A percentile compares a stretch with the other conserved stretches of the same genome.
Conservation (phyloP, 768 basidiomycete genomes). For the Lactifluus hygrophoroides region DNA sequence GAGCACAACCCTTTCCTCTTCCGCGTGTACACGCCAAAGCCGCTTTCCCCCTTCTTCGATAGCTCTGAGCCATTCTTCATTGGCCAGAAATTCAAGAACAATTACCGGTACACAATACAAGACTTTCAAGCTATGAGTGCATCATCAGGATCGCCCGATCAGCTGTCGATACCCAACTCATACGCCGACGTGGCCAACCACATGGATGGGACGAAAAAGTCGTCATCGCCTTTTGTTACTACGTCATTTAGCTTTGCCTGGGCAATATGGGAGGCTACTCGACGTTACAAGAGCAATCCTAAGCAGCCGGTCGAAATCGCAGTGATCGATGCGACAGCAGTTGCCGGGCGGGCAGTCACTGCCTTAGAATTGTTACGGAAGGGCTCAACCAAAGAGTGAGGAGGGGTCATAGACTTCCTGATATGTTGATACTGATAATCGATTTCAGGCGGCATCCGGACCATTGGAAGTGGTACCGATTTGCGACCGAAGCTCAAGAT, state of each 20-base stretch:
- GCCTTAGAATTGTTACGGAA: conserved; percentile 55
- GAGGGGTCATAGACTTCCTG: conserved; percentile 23
- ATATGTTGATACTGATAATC: conserved; percentile 9
- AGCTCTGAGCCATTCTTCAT: conserved; percentile 56
- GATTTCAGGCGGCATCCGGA: conserved; percentile 44
- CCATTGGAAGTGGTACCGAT: conserved; percentile 72
- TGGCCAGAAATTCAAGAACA: conserved; percentile 50
- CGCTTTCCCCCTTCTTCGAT: conserved; percentile 43
- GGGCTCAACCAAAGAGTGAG: conserved; percentile 48
- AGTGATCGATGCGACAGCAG: conserved; percentile 58
- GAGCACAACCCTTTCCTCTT: conserved; percentile 66
- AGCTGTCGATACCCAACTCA: conserved; percentile 25
- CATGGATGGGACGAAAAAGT: conserved; percentile 72
- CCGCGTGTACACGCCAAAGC: conserved; percentile 71
- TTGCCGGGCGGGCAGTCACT: conserved; percentile 51
- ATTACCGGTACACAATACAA: conserved; percentile 24
- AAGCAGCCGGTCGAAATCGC: conserved; percentile 76
- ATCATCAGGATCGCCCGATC: conserved; percentile 17
- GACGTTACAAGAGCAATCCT: conserved; percentile 60
- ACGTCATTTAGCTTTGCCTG: conserved; percentile 76
- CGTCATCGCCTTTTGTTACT: conserved; percentile 61
- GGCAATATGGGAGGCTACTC: conserved; percentile 75
- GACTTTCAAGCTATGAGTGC: conserved; percentile 21
- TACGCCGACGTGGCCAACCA: conserved; percentile 60
- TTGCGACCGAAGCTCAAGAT: conserved; percentile 66